Evolutionary conservation across 345 rosid genomes (phyloP).

Genomic region (Mercurialis annua): DNA sequence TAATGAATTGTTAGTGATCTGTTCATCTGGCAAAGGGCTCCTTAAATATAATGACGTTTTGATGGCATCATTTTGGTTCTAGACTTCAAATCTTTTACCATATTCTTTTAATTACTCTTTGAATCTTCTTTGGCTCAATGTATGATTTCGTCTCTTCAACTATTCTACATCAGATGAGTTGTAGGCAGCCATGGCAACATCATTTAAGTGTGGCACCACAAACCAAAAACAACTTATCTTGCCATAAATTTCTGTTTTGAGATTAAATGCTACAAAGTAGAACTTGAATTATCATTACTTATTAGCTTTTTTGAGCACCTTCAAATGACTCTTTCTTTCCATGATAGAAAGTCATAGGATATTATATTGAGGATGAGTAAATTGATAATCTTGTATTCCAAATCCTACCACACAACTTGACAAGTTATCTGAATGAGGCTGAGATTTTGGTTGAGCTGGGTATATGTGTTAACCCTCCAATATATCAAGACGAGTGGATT

Average conservation of each 20-base stretch:
- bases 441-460: slow-evolving; percentile 2
- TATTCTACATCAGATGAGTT: no score
- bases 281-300: neutral
- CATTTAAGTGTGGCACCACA: no score
- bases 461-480: neutral
- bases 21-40: no score
- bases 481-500: neutral
- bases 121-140: neutral
- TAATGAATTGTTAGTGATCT: neutral
- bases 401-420: neutral
- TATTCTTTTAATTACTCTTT: neutral
- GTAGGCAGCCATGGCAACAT: neutral
- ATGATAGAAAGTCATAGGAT: neutral
- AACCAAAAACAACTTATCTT: neutral
- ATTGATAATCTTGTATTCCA: neutral
- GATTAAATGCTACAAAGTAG: neutral
- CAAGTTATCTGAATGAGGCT: neutral
- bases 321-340: neutral
- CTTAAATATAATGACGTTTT: neutral
- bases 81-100: neutral
- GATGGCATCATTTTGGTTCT: neutral
- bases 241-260: neutral
- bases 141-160: no score
- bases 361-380: slow-evolving; percentile 5
- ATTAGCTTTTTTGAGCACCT: neutral